Base-by-base conservation (phyloP, 495 filamentous ascomycete genomes). In the Bryoglossum gracile region DNA sequence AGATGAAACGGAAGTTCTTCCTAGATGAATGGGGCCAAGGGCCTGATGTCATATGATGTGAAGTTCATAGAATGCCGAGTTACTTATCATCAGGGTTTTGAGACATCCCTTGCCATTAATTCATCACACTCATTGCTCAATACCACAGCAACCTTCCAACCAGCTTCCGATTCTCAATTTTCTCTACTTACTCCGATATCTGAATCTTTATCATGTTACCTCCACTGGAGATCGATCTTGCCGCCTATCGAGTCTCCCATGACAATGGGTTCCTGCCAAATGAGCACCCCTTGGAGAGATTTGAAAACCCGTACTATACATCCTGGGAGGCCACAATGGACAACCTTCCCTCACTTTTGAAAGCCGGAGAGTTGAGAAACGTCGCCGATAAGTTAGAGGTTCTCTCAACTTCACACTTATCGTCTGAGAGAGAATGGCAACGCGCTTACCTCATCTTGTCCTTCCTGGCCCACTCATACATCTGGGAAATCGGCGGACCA, bases 211-310 rank as follows among this genome's bases (percentile, higher is more conserved):
- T 8, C 17, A 58, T 58, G 55, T 25, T 54, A 13, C 24, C 41
- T 21, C 43, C 47, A 14, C 22, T 50, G 3, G 50, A 49, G 25
- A n/a, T 49, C 8, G 66, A 72, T 17, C 70, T 86, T 19, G 72
- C 76, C 55, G 84, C 94, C 58, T 97, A 94, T 69, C 86, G 81
- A 58, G 81, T 98, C 65, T 94, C 91, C 41, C 71, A 81, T 17
- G 71, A 78, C 30, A 70, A 86, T 71, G 92, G 92, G 46, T 98
- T 98, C 68, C 81, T 98, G 14, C 86, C 92, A 0, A 65, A 82
- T 28, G 28, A 58, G 42, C 24, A 26, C 9, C 55, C 55, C 1
- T 38, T 58, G 1, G 16, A 35, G 11, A 28, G 24, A 40, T 33
- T 58, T 10, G 23, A 16, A 9, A 32, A 53, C 32, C 11, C 32